Evolutionary conservation across 495 filamentous ascomycete genomes (phyloP).

Genomic region (Annulohypoxylon bovei): DNA sequence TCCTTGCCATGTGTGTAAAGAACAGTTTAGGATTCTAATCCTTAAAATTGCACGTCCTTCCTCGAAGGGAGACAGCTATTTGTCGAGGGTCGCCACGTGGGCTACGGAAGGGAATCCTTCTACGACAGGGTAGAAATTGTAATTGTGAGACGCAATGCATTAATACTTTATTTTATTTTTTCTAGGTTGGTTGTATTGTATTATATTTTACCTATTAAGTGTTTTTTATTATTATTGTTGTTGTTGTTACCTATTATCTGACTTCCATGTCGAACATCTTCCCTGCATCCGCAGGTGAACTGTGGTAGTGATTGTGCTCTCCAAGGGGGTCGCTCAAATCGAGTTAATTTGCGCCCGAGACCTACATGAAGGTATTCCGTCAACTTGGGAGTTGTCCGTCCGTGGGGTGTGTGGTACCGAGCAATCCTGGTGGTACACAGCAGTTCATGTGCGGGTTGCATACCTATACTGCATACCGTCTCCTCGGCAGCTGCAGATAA

Average conservation of each 20-base stretch:
- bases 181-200: neutral
- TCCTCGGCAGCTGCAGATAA: slow-evolving; percentile 32
- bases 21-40: slow-evolving; percentile 32
- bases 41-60: slow-evolving; percentile 25
- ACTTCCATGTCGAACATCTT: neutral
- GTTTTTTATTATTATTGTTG: slow-evolving; percentile 4
- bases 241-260: neutral
- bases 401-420: slow-evolving; percentile 34
- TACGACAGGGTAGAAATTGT: slow-evolving; percentile 8
- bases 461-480: slow-evolving; percentile 32
- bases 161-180: slow-evolving; percentile 13
- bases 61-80: slow-evolving; percentile 25
- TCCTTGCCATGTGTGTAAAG: slow-evolving; percentile 20
- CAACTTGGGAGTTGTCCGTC: slow-evolving; percentile 32
- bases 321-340: slow-evolving; percentile 1
- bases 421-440: slow-evolving; percentile 25
- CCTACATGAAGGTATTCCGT: slow-evolving; percentile 39
- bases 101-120: slow-evolving; percentile 34
- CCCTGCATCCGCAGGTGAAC: neutral
- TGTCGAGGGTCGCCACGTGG: slow-evolving; percentile 37
- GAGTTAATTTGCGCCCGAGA: slow-evolving; percentile 29
- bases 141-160: slow-evolving; percentile 8
- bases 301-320: neutral
- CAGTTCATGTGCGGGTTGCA: slow-evolving; percentile 36
- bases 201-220: neutral